phyloP scores from a whole-genome alignment of 257 asterid species.

The Przewalskia tangutica region DNA sequence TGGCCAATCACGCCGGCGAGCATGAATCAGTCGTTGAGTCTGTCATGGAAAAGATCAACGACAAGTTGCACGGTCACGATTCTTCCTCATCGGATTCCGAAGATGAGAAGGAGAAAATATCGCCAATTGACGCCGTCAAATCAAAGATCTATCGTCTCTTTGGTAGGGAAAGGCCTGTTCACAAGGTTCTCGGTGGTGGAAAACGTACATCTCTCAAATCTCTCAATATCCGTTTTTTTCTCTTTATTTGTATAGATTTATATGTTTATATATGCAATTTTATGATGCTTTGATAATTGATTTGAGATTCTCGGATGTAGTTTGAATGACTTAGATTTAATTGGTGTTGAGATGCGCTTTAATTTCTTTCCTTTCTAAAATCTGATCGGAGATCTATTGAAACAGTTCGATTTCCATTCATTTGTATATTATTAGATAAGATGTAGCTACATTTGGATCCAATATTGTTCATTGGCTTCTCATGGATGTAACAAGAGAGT shows the following conservation, averaged over 20 bases:
- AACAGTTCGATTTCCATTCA: background rate
- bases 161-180: conserved; percentile 80
- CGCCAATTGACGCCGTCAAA: conserved; percentile 35
- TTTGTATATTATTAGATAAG: background rate
- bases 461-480: background rate
- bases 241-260: background rate
- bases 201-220: conserved; percentile 43
- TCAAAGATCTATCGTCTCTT: conserved; percentile 82
- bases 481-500: too few species aligned
- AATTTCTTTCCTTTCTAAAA: background rate
- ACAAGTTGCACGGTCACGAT: conserved; percentile 48
- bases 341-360: background rate
- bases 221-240: background rate
- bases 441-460: background rate
- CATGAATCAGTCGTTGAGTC: conserved; percentile 54
- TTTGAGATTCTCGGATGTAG: background rate
- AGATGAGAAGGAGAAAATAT: conserved; percentile 33
- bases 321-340: background rate
- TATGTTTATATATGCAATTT: background rate
- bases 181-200: conserved; percentile 83
- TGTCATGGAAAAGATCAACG: conserved; percentile 56
- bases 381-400: background rate
- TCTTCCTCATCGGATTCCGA: conserved; percentile 83
- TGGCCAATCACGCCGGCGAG: conserved; percentile 62
- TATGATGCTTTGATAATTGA: background rate